These are phyloP conservation scores for Entrophospora sp. DNA, from an alignment of 192 early-diverging fungal genomes.

Conservation along the genomic window DNA sequence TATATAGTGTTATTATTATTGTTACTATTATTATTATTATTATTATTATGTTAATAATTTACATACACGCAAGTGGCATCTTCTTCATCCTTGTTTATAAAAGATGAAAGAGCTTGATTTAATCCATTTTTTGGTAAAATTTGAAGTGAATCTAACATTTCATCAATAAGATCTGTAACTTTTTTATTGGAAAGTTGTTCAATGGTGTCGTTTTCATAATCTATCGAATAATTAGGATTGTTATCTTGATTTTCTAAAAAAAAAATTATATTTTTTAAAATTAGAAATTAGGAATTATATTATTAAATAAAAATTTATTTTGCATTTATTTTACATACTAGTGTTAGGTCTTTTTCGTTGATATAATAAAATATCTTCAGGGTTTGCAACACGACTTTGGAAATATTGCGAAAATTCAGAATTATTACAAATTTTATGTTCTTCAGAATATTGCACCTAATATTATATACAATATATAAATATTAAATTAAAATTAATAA, in stretches of 20 bases:
- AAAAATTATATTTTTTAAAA: neutral
- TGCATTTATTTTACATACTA: neutral
- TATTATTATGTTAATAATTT: no score
- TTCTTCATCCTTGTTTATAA: neutral
- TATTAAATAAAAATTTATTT: neutral
- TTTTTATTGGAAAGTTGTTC: neutral
- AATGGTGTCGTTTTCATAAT: neutral
- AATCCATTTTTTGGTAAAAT: conserved; percentile 10
- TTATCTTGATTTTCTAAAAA: neutral
- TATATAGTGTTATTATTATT: no score
- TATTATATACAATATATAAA: no score
- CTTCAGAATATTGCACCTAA: neutral
- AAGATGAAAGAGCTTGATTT: neutral
- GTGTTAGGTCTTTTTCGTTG: neutral
- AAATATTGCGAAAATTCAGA: neutral
- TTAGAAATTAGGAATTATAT: neutral
- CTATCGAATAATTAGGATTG: neutral
- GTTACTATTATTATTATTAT: no score
- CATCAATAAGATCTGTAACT: neutral
- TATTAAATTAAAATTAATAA: neutral
- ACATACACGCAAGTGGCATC: no score
- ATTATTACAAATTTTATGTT: neutral
- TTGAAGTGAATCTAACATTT: neutral
- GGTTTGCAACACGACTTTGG: neutral
- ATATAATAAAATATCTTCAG: neutral